phyloP scores from a whole-genome alignment of 2,329 filamentous ascomycete species.

The Rugonectria rugulosa region DNA sequence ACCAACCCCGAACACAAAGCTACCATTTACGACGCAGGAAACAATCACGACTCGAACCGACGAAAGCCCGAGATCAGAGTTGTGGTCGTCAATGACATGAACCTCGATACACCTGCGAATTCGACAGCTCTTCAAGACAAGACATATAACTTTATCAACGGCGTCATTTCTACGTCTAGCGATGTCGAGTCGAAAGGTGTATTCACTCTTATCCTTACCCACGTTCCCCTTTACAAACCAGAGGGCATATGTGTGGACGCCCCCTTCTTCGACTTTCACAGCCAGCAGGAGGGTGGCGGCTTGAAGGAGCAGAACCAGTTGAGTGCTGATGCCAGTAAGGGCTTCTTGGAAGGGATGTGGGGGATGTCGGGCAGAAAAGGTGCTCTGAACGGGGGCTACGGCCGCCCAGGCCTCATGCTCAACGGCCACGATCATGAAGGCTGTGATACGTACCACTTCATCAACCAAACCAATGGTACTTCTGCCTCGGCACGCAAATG shows the following conservation, averaged over 20 bases:
- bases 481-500: conserved; percentile 53
- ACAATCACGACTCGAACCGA: conserved; percentile 55
- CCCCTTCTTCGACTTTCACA: conserved; percentile 83
- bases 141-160: conserved; percentile 80
- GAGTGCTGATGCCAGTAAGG: conserved; percentile 72
- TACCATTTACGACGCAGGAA: conserved; percentile 51
- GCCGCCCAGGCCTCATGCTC: conserved; percentile 79
- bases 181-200: conserved; percentile 68
- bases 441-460: conserved; percentile 87
- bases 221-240: conserved; percentile 88
- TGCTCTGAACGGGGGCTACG: conserved; percentile 67
- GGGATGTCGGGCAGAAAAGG: conserved; percentile 72
- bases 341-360: conserved; percentile 84
- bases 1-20: conserved; percentile 48
- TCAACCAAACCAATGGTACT: conserved; percentile 66
- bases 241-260: conserved; percentile 83
- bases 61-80: conserved; percentile 77
- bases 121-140: conserved; percentile 72
- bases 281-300: conserved; percentile 69
- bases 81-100: conserved; percentile 90
- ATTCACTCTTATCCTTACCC: conserved; percentile 87
- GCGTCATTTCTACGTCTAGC: conserved; percentile 67
- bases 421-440: conserved; percentile 97
- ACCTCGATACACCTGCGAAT: conserved; percentile 84
- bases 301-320: conserved; percentile 93